phyloP scores from a whole-genome alignment of 768 basidiomycete species.

The Termitomyces sp. region DNA sequence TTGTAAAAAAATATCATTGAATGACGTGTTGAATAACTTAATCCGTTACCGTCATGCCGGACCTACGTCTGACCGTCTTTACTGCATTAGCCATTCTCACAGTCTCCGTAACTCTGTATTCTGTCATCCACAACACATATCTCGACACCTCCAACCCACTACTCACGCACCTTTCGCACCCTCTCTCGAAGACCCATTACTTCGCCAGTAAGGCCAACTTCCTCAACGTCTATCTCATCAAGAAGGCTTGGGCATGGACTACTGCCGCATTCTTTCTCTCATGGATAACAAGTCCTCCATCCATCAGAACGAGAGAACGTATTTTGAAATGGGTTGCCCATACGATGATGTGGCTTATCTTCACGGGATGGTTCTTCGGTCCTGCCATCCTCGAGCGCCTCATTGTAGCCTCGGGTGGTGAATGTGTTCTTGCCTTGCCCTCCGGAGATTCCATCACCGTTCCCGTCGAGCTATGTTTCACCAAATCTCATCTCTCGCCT shows the following conservation, averaged over 20 bases:
- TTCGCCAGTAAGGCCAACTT: constrained; percentile 79
- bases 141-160: constrained; percentile 83
- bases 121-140: constrained; percentile 57
- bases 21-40: constrained; percentile 1
- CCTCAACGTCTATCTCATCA: constrained; percentile 85
- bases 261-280: constrained; percentile 55
- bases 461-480: constrained; percentile 52
- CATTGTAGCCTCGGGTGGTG: constrained; percentile 60
- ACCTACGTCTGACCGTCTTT: constrained; percentile 27
- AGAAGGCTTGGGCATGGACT: constrained; percentile 91
- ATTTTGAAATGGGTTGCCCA: constrained; percentile 50
- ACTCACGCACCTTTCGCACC: constrained; percentile 64
- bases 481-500: constrained; percentile 45
- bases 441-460: constrained; percentile 46
- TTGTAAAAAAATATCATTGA: not conserved
- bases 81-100: constrained; percentile 39
- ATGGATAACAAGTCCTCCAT: constrained; percentile 51
- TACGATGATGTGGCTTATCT: constrained; percentile 64
- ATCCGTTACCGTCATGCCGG: constrained; percentile 14
- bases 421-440: constrained; percentile 66
- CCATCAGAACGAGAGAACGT: constrained; percentile 33
- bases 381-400: constrained; percentile 70
- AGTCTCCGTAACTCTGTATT: constrained; percentile 59
- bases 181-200: constrained; percentile 53
- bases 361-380: constrained; percentile 88